Conservation (phyloP, 2,329 filamentous ascomycete species). For the Neopestalotiopsis clavispora region DNA sequence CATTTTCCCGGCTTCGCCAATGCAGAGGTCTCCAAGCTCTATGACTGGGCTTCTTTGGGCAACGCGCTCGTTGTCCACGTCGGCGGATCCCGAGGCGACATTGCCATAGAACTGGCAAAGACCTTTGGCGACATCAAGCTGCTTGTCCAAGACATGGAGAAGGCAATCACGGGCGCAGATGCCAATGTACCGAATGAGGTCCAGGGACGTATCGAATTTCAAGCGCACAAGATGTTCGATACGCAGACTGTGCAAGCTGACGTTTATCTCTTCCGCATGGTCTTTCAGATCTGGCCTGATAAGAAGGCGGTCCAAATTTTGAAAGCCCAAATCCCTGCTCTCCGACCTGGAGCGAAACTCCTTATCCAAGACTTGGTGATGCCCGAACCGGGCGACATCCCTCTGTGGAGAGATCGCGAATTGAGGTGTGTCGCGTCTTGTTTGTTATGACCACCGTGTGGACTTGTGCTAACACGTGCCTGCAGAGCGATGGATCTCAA, state of each 20-base stretch:
- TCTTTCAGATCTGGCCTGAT: conserved; percentile 52
- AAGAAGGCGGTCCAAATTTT: conserved; percentile 36
- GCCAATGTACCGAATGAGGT: conserved; percentile 21
- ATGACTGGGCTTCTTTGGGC: conserved; percentile 16
- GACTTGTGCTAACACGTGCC: too few species aligned
- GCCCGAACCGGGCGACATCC: too few species aligned
- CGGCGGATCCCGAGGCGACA: conserved; percentile 32
- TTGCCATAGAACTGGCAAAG: conserved; percentile 31
- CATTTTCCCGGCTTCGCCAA: not conserved
- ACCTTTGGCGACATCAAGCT: conserved; percentile 33
- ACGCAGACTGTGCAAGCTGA: conserved; percentile 34
- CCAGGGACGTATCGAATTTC: conserved; percentile 20
- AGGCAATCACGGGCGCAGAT: conserved; percentile 23
- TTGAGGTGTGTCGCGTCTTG: too few species aligned
- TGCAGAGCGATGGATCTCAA: too few species aligned
- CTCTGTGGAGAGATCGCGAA: too few species aligned
- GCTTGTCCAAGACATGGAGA: conserved; percentile 39
- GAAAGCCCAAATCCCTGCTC: conserved; percentile 39
- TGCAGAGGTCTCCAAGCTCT: not conserved
- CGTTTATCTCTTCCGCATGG: conserved; percentile 47
- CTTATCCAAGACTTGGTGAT: too few species aligned
- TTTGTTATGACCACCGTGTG: too few species aligned
- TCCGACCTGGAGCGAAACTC: conserved; percentile 40
- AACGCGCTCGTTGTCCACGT: conserved; percentile 23
- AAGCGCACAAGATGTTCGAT: conserved; percentile 27